phyloP scores from a whole-genome alignment of 2,329 filamentous ascomycete species.

The Daldinia sp. region DNA sequence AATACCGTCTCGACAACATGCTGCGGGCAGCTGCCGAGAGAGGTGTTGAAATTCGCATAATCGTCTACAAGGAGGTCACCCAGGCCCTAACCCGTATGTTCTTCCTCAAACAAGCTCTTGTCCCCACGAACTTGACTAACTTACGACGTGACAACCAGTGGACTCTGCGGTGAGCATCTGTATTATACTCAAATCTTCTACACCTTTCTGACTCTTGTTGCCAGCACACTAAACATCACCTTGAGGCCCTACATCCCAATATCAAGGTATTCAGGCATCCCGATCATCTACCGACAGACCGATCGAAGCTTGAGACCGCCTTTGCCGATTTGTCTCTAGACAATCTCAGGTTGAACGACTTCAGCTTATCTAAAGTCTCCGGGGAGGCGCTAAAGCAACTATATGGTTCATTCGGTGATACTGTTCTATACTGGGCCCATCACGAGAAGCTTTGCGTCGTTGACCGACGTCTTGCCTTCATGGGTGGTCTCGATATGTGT shows the following conservation, averaged over 20 bases:
- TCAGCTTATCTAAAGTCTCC: conserved; percentile 71
- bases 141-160: conserved; percentile 38
- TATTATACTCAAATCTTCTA: conserved; percentile 19
- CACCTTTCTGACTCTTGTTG: conserved; percentile 37
- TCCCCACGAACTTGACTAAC: conserved; percentile 11
- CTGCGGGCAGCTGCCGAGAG: conserved; percentile 82
- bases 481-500: conserved; percentile 90
- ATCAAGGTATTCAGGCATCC: conserved; percentile 91
- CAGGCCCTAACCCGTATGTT: conserved; percentile 80
- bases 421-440: conserved; percentile 90
- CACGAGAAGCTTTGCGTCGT: conserved; percentile 90
- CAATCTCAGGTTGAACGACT: conserved; percentile 49
- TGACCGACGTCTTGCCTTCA: conserved; percentile 82
- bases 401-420: conserved; percentile 82
- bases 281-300: conserved; percentile 77
- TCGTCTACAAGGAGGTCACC: conserved; percentile 92
- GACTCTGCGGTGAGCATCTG: conserved; percentile 56
- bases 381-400: conserved; percentile 77
- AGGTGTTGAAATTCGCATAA: conserved; percentile 83
- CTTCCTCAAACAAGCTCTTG: neutral
- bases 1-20: conserved; percentile 85
- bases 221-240: conserved; percentile 78
- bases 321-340: conserved; percentile 56
- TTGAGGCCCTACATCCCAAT: conserved; percentile 82
- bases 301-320: conserved; percentile 72